A percentile compares a stretch with the other conserved stretches of the same genome.
Evolutionary conservation across 2,329 filamentous ascomycete genomes (phyloP).

Genomic region (Colletotrichum paranaense): DNA sequence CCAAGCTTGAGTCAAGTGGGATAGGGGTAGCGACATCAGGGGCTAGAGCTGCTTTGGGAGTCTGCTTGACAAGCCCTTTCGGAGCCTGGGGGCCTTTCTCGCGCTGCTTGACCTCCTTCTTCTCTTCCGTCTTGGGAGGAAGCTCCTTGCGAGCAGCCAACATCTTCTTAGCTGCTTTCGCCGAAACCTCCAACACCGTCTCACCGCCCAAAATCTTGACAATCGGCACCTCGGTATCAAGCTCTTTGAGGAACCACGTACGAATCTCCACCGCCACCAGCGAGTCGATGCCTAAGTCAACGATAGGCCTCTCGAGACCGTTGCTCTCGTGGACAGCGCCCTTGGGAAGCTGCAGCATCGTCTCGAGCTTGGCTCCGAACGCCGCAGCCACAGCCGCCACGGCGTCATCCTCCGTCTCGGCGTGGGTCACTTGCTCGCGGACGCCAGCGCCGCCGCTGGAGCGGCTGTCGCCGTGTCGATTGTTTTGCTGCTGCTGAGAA

Average conservation of each 20-base stretch:
- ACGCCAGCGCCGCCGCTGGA: no score
- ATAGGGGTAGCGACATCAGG: no score
- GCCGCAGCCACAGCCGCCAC: background rate
- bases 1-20: no score
- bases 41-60: no score
- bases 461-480: no score
- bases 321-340: conserved; percentile 28
- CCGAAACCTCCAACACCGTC: background rate
- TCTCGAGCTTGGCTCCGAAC: conserved; percentile 28
- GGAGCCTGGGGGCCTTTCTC: no score
- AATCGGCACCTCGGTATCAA: conserved; percentile 57
- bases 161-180: background rate
- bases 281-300: conserved; percentile 44
- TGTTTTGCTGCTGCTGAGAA: no score
- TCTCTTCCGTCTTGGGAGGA: background rate
- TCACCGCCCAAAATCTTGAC: conserved; percentile 47
- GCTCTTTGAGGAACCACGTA: conserved; percentile 59
- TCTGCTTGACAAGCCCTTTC: no score
- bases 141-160: background rate
- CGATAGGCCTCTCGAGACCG: conserved; percentile 10
- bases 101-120: background rate
- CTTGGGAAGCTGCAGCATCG: conserved; percentile 31
- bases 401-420: no score
- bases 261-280: conserved; percentile 52
- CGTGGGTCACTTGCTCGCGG: no score